Evolutionary conservation across 768 basidiomycete species (phyloP), one percentile per base, ranked within the genome.

Genomic region (Lactarius psammicola): DNA sequence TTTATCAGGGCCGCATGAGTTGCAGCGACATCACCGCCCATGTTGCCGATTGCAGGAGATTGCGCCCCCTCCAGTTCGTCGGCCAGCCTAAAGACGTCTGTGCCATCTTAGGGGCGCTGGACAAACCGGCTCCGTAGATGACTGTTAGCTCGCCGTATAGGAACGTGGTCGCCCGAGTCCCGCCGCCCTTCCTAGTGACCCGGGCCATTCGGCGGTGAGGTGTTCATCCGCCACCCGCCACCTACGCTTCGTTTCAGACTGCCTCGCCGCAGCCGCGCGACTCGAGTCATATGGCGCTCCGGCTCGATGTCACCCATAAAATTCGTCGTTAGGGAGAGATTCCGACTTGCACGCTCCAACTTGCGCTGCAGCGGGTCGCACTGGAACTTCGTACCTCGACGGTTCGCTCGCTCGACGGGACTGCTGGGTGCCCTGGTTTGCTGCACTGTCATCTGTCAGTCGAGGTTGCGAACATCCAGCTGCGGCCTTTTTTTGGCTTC

Each of bases 301-400:
- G 60, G 60, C 55, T 61, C 54, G 60, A 55, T 13, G n/a, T 61
- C 44, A 66, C n/a, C 64, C 64, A 49, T 17, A 40, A n/a, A 31
- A 1, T 66, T n/a, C 26, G 56, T n/a, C 11, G 60, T 66, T 23
- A 34, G 55, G 20, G 60, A 34, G 6, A 1, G 20, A 42, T 8
- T 17, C 44, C 44, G 49, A 40, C 30, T 51, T 56, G 1, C 60
- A 55, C 4, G 20, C 60, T 36, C 8, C 57, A 31, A 20, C 44
- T 62, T 3, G 60, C 44, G 20, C 26, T 56, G n/a, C 64, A 59
- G 5, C 42, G 11, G 10, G 15, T 46, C 9, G 44, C 44, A 17
- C 28, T 60, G 34, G 59, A 56, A 17, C 34, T 65, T 31, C 44
- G 42, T 34, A 49, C n/a, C n/a, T n/a, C n/a, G n/a, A n/a, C n/a